A percentile compares a stretch with the other conserved stretches of the same genome.
Evolutionary conservation across 345 rosid genomes (phyloP).

Genomic region (Tarenaya hassleriana): DNA sequence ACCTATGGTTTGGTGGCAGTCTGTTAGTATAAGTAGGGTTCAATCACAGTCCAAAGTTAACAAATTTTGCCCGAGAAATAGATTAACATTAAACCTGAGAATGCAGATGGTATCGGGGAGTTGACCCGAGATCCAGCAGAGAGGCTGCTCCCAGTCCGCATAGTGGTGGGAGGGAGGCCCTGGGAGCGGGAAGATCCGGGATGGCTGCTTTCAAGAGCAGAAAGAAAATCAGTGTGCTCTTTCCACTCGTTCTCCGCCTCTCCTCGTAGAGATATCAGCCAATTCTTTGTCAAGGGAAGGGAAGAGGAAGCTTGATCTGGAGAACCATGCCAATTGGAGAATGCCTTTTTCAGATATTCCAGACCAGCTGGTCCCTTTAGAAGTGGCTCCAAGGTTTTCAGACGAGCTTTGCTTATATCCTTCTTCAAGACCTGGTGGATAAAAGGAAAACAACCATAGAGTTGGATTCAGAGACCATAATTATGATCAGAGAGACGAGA

Average conservation of each 20-base stretch:
- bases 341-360: constrained; percentile 69
- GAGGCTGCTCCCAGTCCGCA: constrained; percentile 73
- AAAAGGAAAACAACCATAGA: neutral
- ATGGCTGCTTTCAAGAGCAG: constrained; percentile 30
- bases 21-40: no score
- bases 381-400: constrained; percentile 70
- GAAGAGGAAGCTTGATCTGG: constrained; percentile 41
- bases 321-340: constrained; percentile 48
- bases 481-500: no score
- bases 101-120: constrained; percentile 12
- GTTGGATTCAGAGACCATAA: no score
- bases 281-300: constrained; percentile 49
- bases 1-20: no score
- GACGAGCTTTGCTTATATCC: constrained; percentile 76
- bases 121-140: constrained; percentile 32
- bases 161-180: constrained; percentile 46
- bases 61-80: neutral
- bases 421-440: constrained; percentile 49
- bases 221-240: constrained; percentile 52
- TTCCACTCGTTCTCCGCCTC: constrained; percentile 66
- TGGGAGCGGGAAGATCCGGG: constrained; percentile 32
- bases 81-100: constrained; percentile 36
- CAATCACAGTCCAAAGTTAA: constrained; percentile 3
- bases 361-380: constrained; percentile 82
- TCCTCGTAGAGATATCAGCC: constrained; percentile 53